Evolutionary conservation across 2,329 filamentous ascomycete genomes (phyloP).

Genomic region (Dichotomopilus funicola): DNA sequence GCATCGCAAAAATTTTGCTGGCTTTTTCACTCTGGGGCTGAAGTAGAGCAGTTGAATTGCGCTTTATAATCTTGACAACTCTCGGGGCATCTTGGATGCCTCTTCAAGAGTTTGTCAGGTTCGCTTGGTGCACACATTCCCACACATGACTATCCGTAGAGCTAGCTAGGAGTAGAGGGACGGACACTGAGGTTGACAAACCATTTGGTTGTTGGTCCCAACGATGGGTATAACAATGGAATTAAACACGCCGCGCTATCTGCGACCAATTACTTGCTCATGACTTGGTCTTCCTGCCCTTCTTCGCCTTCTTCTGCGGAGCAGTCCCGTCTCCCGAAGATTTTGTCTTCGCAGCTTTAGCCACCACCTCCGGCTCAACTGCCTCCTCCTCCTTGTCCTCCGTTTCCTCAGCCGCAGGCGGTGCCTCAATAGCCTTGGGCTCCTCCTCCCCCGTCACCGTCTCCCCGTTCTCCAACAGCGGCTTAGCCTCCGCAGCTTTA

Average conservation of each 20-base stretch:
- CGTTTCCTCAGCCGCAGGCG: constrained; percentile 18
- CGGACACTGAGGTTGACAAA: not conserved
- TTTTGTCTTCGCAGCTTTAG: constrained; percentile 29
- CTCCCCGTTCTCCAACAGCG: constrained; percentile 22
- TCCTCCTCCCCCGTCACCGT: no score
- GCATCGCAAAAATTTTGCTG: constrained; percentile 17
- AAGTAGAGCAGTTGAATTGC: constrained; percentile 47
- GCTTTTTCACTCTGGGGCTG: constrained; percentile 41
- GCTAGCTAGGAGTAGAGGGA: no score
- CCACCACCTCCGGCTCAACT: constrained; percentile 16
- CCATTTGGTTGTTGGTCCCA: not conserved
- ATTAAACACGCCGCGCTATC: not conserved
- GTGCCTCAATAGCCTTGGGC: constrained; percentile 28
- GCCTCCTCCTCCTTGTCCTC: constrained; percentile 22
- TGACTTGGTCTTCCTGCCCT: constrained; percentile 31
- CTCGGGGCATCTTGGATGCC: constrained; percentile 30
- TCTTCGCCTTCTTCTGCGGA: constrained; percentile 27
- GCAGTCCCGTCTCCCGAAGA: constrained; percentile 30
- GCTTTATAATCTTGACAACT: constrained; percentile 56
- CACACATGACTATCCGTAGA: not conserved
- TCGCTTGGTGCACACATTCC: constrained; percentile 56
- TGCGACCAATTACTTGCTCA: constrained; percentile 11
- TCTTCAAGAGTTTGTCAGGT: constrained; percentile 43
- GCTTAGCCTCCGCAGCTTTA: constrained; percentile 42
- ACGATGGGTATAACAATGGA: constrained; percentile 13